Base-by-base conservation (phyloP, 2,329 filamentous ascomycete genomes). In the Onygena corvina region DNA sequence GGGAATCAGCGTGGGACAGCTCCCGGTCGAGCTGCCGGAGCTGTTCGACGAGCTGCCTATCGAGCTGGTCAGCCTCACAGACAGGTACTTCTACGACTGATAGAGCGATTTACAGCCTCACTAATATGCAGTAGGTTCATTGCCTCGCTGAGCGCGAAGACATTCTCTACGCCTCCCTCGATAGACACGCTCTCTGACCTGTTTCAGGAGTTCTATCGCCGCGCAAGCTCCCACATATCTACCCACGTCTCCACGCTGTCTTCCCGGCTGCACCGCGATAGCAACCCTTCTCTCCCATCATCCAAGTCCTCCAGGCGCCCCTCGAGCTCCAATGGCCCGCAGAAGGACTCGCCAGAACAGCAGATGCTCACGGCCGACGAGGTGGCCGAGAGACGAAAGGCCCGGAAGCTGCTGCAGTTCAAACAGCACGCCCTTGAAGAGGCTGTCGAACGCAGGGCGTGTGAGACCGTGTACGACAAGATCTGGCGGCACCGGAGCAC, bases 281-380 rank as follows among this genome's bases (percentile, higher is more conserved):
- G 70, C 38, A 74, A 77, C 1, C 67, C 73, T 0, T 69, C 76
- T 1, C 70, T 77, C 2, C 60, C 63, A n/a, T 72, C 80, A 3
- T 78, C 30, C 71, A 75, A 20, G 72, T 76, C 53, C 71, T 72
- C 51, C 76, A 77, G 62, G 74, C 76, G 30, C 67, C 72, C 52
- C 74, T 77, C 11, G 68, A 79, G 47, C 67, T 74, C 55, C 67
- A 66, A 61, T 75, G 76, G 58, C 74, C 74, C 60, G 56, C 66
- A 52, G 74, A 74, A 65, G 58, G 61, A 69, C 50, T 53, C 51
- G 27, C 50, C 48, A 20, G 72, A 80, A 55, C 87, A 88, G 59
- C 87, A 92, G 66, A 93, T 98, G 86, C 78, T 96, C 53, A 95
- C 92, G 2, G 74, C 84, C 0, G 80, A 86, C 3, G 92, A 98